Evolutionary conservation across 129 eudicot species (phyloP), one percentile per base, ranked within the genome.

Genomic region (Scalesia atractyloides): DNA sequence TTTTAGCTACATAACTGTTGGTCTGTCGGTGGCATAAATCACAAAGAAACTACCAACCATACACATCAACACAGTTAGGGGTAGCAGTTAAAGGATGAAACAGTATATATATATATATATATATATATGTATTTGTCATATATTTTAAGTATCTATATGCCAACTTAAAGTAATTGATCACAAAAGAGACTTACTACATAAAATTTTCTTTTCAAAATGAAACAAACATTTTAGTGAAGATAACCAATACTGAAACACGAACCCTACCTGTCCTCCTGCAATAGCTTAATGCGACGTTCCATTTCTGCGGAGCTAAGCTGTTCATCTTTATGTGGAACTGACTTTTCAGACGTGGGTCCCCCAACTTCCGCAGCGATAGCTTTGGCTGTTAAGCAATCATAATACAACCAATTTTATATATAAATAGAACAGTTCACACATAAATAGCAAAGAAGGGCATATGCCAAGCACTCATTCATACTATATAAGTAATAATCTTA

Each of bases 261-360:
- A 61, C 50, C 57, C 37, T 79, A 86, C 98, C 93, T 86, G 73
- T 94, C 89, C 72, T 86, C 92, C 72, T 82, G 96, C 77, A 94
- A 81, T 49, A 94, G 79, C 80, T 86, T 88, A 26, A 94, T 86
- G 33, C 98, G 84, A 61, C 87, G 96, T 68, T 81, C 86, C 85
- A 88, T 86, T 72, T 87, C 98, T 69, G 82, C 85, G 24, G 83
- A 53, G 66, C 91, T 90, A 64, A 94, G 86, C 71, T 87, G 92
- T 75, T 87, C 95, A 68, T 72, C 73, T 15, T 70, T 74, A 11
- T 50, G 79, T 43, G 84, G 72, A 70, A 50, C 81, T 44, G 79
- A 76, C 80, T 90, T 53, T 67, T 67, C 85, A 59, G 90, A 60
- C 49, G 76, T 33, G 58, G 72, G 72, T 72, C 68, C 85, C 34